Evolutionary conservation across 129 eudicot species (phyloP).

Genomic region (Gnaphalium uliginosum): DNA sequence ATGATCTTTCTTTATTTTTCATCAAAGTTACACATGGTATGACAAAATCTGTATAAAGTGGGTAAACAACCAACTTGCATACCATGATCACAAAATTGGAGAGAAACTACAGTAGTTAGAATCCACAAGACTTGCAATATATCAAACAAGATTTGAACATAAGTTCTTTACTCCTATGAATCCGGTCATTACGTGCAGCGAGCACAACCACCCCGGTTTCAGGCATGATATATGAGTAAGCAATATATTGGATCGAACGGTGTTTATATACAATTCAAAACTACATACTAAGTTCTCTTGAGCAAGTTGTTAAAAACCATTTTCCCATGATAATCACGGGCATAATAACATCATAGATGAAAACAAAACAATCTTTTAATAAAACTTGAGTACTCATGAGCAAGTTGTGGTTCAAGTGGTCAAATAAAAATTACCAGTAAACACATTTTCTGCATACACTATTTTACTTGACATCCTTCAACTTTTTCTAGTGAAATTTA

Average conservation of each 20-base stretch:
- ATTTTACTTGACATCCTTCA: too few species aligned
- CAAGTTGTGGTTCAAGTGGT: not conserved
- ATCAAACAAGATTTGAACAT: slow-evolving; percentile 5
- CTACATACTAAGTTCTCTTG: too few species aligned
- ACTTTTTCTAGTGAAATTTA: too few species aligned
- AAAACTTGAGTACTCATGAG: not conserved
- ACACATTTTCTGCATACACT: too few species aligned
- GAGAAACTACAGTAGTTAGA: not conserved
- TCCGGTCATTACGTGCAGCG: slow-evolving; percentile 13
- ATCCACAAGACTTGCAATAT: slow-evolving; percentile 17
- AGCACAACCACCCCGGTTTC: slow-evolving; percentile 40
- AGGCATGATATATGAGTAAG: slow-evolving; percentile 33
- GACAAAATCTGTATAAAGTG: not conserved
- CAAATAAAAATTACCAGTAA: too few species aligned
- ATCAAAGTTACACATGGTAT: not conserved
- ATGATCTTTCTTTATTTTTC: too few species aligned
- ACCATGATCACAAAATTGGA: not conserved
- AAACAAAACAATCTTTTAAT: not conserved
- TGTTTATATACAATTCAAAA: too few species aligned
- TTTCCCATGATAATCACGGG: not conserved
- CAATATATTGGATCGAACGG: not conserved
- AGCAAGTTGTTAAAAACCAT: not conserved
- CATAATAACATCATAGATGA: not conserved
- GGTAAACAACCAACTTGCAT: slow-evolving; percentile 5
- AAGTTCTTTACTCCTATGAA: slow-evolving; percentile 33